Conservation (phyloP, 2,329 filamentous ascomycete species). For the Trichoderma atrobrunneum region DNA sequence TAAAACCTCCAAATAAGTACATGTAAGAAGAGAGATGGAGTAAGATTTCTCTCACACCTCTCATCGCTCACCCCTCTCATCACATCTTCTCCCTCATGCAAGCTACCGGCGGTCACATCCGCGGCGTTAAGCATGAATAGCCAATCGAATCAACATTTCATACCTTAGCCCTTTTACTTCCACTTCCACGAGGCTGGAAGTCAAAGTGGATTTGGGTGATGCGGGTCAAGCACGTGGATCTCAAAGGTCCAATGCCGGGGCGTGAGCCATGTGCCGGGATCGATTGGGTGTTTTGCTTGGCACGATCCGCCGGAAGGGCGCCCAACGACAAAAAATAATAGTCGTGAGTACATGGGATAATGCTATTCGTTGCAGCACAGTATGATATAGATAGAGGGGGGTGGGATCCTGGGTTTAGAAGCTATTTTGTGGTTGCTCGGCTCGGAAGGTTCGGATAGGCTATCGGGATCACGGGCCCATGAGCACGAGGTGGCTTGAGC, state of each 20-base stretch:
- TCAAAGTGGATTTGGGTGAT: background rate
- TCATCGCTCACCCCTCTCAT: background rate
- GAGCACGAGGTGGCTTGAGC: conserved; percentile 3
- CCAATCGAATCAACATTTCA: background rate
- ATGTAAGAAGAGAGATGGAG: background rate
- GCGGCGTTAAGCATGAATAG: background rate
- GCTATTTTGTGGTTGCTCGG: background rate
- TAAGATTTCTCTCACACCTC: background rate
- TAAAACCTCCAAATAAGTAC: background rate
- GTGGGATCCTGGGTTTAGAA: background rate
- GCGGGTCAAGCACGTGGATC: background rate
- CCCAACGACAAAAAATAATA: no score
- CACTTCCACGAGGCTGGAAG: background rate
- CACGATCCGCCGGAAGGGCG: background rate
- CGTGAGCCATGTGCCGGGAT: background rate
- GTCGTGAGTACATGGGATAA: background rate
- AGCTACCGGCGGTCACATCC: background rate
- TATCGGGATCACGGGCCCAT: background rate
- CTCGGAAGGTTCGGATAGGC: conserved; percentile 13
- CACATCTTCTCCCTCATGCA: background rate
- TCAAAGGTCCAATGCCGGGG: background rate
- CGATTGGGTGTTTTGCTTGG: background rate
- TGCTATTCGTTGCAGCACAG: background rate
- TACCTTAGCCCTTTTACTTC: background rate
- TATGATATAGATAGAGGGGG: background rate